phyloP scores from a whole-genome alignment of 139 green algal genomes.

The Chlamydomonas schloesseri region DNA sequence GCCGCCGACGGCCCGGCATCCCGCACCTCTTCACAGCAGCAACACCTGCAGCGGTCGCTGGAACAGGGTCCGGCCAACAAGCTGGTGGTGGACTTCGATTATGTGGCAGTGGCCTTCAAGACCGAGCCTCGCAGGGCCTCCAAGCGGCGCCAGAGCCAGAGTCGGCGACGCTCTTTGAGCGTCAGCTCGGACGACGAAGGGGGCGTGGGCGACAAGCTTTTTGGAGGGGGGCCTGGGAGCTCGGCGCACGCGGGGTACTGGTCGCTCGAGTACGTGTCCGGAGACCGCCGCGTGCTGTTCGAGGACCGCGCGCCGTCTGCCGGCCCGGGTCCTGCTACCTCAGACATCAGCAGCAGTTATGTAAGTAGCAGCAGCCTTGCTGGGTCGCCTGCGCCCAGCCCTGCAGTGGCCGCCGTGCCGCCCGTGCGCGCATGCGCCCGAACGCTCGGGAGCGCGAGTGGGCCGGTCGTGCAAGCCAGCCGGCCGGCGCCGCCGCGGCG shows the following conservation, averaged over 20 bases:
- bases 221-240: background rate
- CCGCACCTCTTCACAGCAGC: background rate
- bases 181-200: background rate
- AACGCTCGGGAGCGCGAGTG: too few relatives aligned
- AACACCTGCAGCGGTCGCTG: conserved; percentile 14
- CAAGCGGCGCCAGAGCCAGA: background rate
- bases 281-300: conserved; percentile 24
- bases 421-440: too few relatives aligned
- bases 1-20: too few relatives aligned
- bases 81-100: conserved; percentile 31
- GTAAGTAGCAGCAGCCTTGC: too few relatives aligned
- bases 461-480: too few relatives aligned
- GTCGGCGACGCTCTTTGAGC: background rate
- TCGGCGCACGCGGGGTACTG: background rate
- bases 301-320: background rate
- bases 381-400: too few relatives aligned
- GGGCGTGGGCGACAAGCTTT: background rate
- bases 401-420: too few relatives aligned
- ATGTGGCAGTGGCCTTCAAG: conserved; percentile 33
- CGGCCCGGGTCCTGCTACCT: background rate
- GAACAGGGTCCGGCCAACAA: background rate
- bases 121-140: background rate
- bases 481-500: too few relatives aligned
- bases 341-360: too few relatives aligned
- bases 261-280: conserved; percentile 19